These are phyloP conservation scores for Podaxis carcinomalis DNA, from an alignment of 768 basidiomycete species.

Conservation along the genomic window DNA sequence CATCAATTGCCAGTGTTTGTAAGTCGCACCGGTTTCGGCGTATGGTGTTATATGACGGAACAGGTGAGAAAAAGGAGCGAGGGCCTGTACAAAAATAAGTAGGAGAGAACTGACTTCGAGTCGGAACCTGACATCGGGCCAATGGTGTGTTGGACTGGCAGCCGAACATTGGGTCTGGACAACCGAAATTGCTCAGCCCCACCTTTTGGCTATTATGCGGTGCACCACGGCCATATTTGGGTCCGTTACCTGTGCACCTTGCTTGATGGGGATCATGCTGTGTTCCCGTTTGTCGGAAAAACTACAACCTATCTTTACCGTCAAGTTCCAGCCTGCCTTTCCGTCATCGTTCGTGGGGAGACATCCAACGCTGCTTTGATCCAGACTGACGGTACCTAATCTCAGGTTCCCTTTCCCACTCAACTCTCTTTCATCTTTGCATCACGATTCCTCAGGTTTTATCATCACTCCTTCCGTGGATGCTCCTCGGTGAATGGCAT, in stretches of 20 bases:
- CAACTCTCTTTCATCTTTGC: too few species aligned
- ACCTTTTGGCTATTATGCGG: not conserved
- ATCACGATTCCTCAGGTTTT: too few species aligned
- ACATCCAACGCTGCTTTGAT: not conserved
- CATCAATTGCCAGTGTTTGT: not conserved
- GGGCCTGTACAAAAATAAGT: conserved; percentile 1
- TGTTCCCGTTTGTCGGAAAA: not conserved
- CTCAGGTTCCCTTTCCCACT: too few species aligned
- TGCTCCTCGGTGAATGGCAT: not conserved
- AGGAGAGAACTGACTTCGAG: not conserved
- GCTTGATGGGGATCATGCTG: not conserved
- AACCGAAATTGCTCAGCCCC: conserved; percentile 1
- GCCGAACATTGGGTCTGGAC: not conserved
- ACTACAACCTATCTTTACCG: not conserved
- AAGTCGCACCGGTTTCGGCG: not conserved
- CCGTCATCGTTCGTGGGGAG: not conserved
- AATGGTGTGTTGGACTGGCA: not conserved
- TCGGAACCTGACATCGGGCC: conserved; percentile 3
- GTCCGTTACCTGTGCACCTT: not conserved
- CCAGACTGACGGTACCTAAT: too few species aligned
- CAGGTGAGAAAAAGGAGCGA: not conserved
- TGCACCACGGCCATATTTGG: not conserved
- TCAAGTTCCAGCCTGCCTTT: not conserved
- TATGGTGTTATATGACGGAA: not conserved
- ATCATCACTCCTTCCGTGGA: not conserved